These are phyloP conservation scores for Hura crepitans DNA, from an alignment of 441 rosid genomes.

Conservation along the genomic window DNA sequence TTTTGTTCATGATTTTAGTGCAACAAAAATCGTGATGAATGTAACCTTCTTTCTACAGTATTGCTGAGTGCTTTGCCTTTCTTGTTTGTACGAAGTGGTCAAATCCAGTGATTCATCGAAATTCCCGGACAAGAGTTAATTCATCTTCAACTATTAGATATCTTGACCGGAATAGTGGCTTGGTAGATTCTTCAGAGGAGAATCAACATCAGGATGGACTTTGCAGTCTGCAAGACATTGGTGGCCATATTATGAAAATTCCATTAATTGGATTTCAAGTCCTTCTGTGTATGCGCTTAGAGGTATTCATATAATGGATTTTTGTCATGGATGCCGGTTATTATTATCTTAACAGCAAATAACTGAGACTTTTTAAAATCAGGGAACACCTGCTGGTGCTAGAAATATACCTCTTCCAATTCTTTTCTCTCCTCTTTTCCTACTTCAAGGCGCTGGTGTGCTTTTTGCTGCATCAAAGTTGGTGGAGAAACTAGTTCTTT, in stretches of 20 bases:
- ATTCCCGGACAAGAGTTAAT: constrained; percentile 39
- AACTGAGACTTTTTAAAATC: constrained; percentile 35
- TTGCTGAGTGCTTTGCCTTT: constrained; percentile 92
- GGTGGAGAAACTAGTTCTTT: constrained; percentile 65
- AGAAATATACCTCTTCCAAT: constrained; percentile 73
- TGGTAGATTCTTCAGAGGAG: constrained; percentile 52
- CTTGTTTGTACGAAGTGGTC: constrained; percentile 97
- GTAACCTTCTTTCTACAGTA: constrained; percentile 46
- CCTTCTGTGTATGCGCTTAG: constrained; percentile 88
- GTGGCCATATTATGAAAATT: constrained; percentile 92
- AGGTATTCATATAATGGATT: constrained; percentile 43
- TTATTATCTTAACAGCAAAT: constrained; percentile 18
- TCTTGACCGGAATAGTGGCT: constrained; percentile 78
- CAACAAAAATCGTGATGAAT: constrained; percentile 19
- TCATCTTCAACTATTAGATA: constrained; percentile 64
- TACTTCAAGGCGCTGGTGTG: constrained; percentile 78
- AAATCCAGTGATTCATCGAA: constrained; percentile 84
- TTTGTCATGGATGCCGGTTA: constrained; percentile 20
- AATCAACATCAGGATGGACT: constrained; percentile 48
- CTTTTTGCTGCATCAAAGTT: constrained; percentile 68
- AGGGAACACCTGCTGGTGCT: constrained; percentile 88
- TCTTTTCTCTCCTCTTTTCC: constrained; percentile 82
- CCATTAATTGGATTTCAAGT: constrained; percentile 76
- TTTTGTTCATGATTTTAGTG: constrained; percentile 19
- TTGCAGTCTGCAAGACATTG: constrained; percentile 81